Evolutionary conservation across 78 protist genomes (phyloP).

Genomic region (Dictyostelium purpureum): DNA sequence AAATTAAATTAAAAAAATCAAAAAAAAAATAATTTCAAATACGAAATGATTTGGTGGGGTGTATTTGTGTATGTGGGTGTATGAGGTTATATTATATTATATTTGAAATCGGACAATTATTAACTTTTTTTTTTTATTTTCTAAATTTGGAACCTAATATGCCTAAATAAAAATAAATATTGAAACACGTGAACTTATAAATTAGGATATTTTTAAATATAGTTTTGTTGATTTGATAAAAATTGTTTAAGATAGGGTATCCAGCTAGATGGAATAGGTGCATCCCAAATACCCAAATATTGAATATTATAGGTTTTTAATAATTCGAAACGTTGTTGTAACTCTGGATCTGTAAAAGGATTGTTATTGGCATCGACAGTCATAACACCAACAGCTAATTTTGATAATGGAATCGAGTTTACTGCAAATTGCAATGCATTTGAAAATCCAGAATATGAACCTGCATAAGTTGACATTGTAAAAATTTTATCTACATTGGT

Average conservation of each 20-base stretch:
- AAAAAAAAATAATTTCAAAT: background rate
- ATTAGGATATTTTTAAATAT: too few relatives aligned
- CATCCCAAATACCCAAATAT: slow-evolving; percentile 72
- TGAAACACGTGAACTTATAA: too few relatives aligned
- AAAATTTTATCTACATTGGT: slow-evolving; percentile 61
- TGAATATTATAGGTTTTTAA: background rate
- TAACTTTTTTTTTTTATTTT: background rate
- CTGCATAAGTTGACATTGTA: slow-evolving; percentile 76
- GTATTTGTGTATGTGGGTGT: too few relatives aligned
- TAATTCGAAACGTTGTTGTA: slow-evolving; percentile 37
- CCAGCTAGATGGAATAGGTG: slow-evolving; percentile 75
- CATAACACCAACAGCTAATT: slow-evolving; percentile 67
- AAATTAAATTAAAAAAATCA: background rate
- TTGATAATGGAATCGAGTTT: slow-evolving; percentile 13
- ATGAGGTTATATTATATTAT: too few relatives aligned
- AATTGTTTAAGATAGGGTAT: slow-evolving; percentile 59
- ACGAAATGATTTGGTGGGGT: too few relatives aligned
- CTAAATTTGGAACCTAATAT: too few relatives aligned
- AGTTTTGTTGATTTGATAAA: background rate
- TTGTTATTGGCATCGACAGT: slow-evolving; percentile 67
- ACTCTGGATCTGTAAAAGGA: slow-evolving; percentile 34
- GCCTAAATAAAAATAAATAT: too few relatives aligned
- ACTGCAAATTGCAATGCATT: slow-evolving; percentile 29
- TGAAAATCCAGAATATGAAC: slow-evolving; percentile 3
- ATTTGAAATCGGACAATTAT: too few relatives aligned